phyloP scores from a whole-genome alignment of 1,139 yeast species.

The Yamadazyma buinensis region DNA sequence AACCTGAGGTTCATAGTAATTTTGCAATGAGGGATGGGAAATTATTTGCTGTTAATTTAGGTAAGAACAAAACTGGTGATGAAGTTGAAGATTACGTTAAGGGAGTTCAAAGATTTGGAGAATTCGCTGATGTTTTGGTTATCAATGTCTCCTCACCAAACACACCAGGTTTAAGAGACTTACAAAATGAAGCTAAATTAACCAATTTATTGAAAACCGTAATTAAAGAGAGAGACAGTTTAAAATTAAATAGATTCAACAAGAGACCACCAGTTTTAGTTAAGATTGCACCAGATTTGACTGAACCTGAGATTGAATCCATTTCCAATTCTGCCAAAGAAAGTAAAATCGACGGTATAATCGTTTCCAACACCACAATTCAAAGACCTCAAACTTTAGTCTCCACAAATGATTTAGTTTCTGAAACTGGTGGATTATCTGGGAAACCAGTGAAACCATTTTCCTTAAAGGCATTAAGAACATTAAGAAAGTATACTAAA shows the following conservation, averaged over 20 bases:
- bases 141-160: constrained; percentile 95
- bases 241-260: constrained; percentile 37
- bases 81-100: constrained; percentile 80
- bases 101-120: constrained; percentile 80
- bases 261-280: constrained; percentile 74
- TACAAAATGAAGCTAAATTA: constrained; percentile 75
- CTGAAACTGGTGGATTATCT: constrained; percentile 83
- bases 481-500: constrained; percentile 72
- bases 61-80: constrained; percentile 89
- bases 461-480: constrained; percentile 64
- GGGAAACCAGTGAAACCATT: constrained; percentile 89
- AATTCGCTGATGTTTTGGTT: constrained; percentile 83
- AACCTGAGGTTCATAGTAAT: constrained; percentile 37
- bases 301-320: constrained; percentile 74
- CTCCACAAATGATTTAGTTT: constrained; percentile 42
- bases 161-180: constrained; percentile 88
- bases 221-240: constrained; percentile 52
- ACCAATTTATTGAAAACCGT: constrained; percentile 64
- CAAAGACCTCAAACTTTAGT: constrained; percentile 63
- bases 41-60: constrained; percentile 78
- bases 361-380: constrained; percentile 87
- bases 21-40: constrained; percentile 65
- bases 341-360: constrained; percentile 85
- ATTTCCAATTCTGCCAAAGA: constrained; percentile 78
- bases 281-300: constrained; percentile 90